Base-by-base conservation (phyloP, 2,329 filamentous ascomycete genomes). In the Nectriaceae sp. region DNA sequence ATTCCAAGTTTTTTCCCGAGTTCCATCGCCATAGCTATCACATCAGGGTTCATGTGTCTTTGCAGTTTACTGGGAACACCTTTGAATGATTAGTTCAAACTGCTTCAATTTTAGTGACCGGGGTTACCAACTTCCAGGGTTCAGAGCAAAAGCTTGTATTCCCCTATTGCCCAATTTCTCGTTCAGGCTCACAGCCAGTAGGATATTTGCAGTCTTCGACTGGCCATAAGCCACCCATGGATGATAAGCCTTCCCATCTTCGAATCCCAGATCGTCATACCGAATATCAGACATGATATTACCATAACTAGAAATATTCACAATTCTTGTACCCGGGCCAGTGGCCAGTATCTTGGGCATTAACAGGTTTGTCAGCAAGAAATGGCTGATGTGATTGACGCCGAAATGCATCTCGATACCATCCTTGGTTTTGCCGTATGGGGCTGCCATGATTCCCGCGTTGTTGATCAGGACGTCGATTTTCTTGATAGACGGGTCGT, bases 401-500 rank as follows among this genome's bases (percentile, higher is more conserved):
- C 15, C 20, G n/a, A 40, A 46, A 21, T 46, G 44, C 16, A 20
- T 46, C 38, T 76, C 74, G 47, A 70, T 60, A 3, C 74, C 74
- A 6, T 75, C 71, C 4, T 58, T 53, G 21, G 63, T 66, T 15
- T 66, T 47, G 4, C 54, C 60, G 43, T 66, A 70, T 20, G 67
- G 62, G 4, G 55, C 48, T 3, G 59, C 67, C 69, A 75, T 75
- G 21, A 77, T 55, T 16, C 65, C 74, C 2, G 75, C 75, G 46
- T 72, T 77, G 56, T 75, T 74, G 51, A 77, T 57, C n/a, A 77
- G 46, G 20, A 76, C 66, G 5, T 60, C 46, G 60, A 31, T 31
- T 10, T 31, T 10, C 15, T 8, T 8, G 26, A 31, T 15, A 31
- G 8, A 8, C 8, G 26, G 8, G 10, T 15, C 8, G 26, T 8